Percentiles rank a stretch among this genome's conserved stretches.
Evolutionary conservation across 2,329 filamentous ascomycete species (phyloP).

Genomic region (Colletotrichum tabaci): DNA sequence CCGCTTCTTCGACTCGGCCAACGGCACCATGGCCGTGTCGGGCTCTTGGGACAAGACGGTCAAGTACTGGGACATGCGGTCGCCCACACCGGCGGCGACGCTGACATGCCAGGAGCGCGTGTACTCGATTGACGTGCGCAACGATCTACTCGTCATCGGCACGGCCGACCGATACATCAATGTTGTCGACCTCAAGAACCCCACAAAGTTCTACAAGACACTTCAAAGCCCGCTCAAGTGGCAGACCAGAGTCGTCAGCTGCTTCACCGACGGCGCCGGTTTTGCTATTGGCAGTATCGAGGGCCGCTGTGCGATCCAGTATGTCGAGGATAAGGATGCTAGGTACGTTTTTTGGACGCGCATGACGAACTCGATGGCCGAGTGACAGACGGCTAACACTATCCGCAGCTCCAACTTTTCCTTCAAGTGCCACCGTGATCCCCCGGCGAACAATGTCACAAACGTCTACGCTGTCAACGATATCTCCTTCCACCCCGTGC

Average conservation of each 20-base stretch:
- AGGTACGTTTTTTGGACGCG: conserved; percentile 61
- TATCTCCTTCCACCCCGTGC: conserved; percentile 96
- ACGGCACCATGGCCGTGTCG: conserved; percentile 87
- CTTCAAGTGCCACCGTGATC: conserved; percentile 98
- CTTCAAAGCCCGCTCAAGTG: conserved; percentile 97
- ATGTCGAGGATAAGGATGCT: conserved; percentile 95
- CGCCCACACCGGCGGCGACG: conserved; percentile 74
- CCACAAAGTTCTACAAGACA: conserved; percentile 94
- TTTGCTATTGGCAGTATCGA: conserved; percentile 98
- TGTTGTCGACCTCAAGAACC: conserved; percentile 90
- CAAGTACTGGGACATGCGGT: conserved; percentile 89
- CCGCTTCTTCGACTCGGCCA: conserved; percentile 81
- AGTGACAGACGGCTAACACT: conserved; percentile 25
- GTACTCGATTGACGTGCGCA: conserved; percentile 92
- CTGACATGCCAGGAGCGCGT: conserved; percentile 82
- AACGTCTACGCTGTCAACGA: conserved; percentile 97
- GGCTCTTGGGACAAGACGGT: conserved; percentile 93
- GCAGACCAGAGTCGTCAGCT: conserved; percentile 96
- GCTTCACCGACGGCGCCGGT: conserved; percentile 91
- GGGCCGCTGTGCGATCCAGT: conserved; percentile 97
- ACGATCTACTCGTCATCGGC: conserved; percentile 90
- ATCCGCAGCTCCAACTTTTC: conserved; percentile 86
- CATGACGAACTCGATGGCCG: not conserved
- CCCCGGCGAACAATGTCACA: conserved; percentile 80
- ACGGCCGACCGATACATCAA: conserved; percentile 98